These are phyloP conservation scores for Yamadazyma insecticola DNA, from an alignment of 805 yeast genomes.

Conservation along the genomic window DNA sequence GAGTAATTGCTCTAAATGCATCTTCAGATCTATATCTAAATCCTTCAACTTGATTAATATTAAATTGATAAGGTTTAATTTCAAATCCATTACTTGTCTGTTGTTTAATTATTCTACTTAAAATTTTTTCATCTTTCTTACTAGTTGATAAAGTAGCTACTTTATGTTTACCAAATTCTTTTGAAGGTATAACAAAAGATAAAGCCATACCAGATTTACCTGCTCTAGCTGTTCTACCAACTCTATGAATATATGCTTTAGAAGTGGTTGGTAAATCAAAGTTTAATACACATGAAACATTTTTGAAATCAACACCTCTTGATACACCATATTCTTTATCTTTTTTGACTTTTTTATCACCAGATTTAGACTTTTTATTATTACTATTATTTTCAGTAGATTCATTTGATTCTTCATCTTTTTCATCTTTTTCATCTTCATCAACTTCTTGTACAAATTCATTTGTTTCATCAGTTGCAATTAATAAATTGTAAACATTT, in stretches of 20 bases:
- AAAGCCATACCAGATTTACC: constrained; percentile 93
- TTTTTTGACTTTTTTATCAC: constrained; percentile 31
- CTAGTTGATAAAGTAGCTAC: constrained; percentile 68
- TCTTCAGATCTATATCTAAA: constrained; percentile 96
- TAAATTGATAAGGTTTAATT: constrained; percentile 83
- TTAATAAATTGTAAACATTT: constrained; percentile 76
- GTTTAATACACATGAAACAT: constrained; percentile 94
- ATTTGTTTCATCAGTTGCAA: constrained; percentile 90
- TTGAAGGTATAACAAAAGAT: constrained; percentile 81
- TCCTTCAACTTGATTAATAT: constrained; percentile 87
- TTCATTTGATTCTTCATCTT: constrained; percentile 6
- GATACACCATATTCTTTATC: constrained; percentile 90
- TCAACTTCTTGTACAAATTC: constrained; percentile 49
- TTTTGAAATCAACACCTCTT: constrained; percentile 93
- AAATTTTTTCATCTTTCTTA: constrained; percentile 80
- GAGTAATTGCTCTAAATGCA: constrained; percentile 92
- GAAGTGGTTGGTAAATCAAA: constrained; percentile 91
- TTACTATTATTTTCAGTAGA: constrained; percentile 11
- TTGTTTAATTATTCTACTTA: constrained; percentile 69
- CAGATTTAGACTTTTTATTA: too few species aligned
- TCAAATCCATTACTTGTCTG: constrained; percentile 72
- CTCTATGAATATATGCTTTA: constrained; percentile 84
- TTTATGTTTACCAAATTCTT: constrained; percentile 86
- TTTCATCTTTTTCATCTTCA: constrained; percentile 39
- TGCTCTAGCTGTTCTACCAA: constrained; percentile 97